phyloP scores from a whole-genome alignment of 441 rosid genomes.

The Mallotus japonicus region DNA sequence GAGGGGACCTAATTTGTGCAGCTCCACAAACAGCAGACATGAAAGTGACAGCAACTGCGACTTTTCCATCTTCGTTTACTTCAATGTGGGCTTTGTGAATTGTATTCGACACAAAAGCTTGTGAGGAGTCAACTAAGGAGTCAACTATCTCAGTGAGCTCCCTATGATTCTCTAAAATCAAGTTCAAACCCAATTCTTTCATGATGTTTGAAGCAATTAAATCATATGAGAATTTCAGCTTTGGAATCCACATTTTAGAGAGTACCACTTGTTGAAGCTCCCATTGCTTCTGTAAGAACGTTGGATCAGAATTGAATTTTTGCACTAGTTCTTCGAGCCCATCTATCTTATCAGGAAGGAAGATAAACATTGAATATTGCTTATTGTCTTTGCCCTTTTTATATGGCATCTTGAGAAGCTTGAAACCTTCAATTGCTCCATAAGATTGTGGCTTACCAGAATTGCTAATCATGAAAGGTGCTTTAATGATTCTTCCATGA shows the following conservation, averaged over 20 bases:
- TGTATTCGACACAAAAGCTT: not conserved
- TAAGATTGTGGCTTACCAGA: not conserved
- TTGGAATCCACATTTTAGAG: constrained; percentile 21
- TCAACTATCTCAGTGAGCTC: constrained; percentile 24
- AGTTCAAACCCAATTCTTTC: constrained; percentile 17
- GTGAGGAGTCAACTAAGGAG: not conserved
- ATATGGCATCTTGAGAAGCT: constrained; percentile 2
- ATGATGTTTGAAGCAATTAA: constrained; percentile 14
- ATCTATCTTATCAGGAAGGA: constrained; percentile 10
- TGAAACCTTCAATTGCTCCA: constrained; percentile 3
- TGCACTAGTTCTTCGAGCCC: not conserved
- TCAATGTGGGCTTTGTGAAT: not conserved
- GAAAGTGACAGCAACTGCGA: not conserved
- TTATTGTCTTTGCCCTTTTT: not conserved
- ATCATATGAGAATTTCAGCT: constrained; percentile 22
- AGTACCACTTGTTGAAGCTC: not conserved
- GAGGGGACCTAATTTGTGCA: no score
- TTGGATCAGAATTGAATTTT: not conserved
- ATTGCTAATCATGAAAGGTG: constrained; percentile 25
- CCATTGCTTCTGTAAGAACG: not conserved
- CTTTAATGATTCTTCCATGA: constrained; percentile 16
- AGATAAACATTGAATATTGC: constrained; percentile 10
- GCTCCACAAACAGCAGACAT: no score
- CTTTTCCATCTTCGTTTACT: constrained; percentile 1
- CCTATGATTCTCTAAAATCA: not conserved